Evolutionary conservation across 2,329 filamentous ascomycete genomes (phyloP).

Genomic region (Chaetomiaceae sp.): DNA sequence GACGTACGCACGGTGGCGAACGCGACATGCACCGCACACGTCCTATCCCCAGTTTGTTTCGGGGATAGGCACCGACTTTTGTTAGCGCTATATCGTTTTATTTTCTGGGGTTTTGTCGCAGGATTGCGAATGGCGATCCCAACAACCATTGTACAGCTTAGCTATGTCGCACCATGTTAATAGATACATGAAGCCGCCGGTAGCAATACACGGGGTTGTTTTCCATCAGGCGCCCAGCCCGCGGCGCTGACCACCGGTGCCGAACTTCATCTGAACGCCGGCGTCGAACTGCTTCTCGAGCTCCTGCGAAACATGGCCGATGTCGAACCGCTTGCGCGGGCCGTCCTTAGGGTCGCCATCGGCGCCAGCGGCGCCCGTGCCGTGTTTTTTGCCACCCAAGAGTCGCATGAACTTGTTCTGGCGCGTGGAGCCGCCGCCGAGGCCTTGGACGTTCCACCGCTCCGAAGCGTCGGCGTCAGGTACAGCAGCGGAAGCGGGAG

Average conservation of each 20-base stretch:
- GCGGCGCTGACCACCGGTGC: constrained; percentile 41
- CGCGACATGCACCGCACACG: too few relatives aligned
- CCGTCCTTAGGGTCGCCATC: constrained; percentile 8
- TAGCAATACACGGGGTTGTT: neutral
- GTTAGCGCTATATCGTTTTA: too few relatives aligned
- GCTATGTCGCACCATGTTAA: too few relatives aligned
- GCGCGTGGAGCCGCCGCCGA: constrained; percentile 45
- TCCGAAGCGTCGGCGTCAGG: constrained; percentile 29
- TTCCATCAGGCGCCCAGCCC: constrained; percentile 45
- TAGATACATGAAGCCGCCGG: too few relatives aligned
- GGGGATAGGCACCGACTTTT: too few relatives aligned
- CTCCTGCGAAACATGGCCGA: constrained; percentile 41
- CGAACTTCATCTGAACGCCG: constrained; percentile 52
- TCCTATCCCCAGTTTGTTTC: too few relatives aligned
- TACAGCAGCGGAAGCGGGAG: constrained; percentile 15
- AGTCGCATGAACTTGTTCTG: constrained; percentile 53
- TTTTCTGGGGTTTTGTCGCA: too few relatives aligned
- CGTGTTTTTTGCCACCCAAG: constrained; percentile 46
- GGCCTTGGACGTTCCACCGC: constrained; percentile 47
- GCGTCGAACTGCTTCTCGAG: constrained; percentile 52
- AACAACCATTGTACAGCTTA: too few relatives aligned
- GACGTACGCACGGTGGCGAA: too few relatives aligned
- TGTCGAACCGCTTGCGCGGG: constrained; percentile 29
- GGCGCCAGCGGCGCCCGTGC: constrained; percentile 19
- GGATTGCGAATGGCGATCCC: too few relatives aligned